phyloP scores from a whole-genome alignment of 768 basidiomycete genomes.

The Boletus reticuloceps region DNA sequence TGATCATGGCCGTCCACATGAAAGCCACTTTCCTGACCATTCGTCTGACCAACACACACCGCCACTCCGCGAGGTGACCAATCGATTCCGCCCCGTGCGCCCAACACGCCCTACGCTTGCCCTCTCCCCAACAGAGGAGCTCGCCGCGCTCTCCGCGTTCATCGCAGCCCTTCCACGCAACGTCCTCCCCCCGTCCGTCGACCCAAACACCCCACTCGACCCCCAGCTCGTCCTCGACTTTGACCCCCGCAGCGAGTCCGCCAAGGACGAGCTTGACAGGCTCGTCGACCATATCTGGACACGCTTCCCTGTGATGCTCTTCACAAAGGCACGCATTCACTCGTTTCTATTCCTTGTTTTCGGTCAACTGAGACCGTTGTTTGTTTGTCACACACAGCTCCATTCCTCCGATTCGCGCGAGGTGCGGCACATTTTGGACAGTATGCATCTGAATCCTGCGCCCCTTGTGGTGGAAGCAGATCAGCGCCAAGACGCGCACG shows the following conservation, averaged over 20 bases:
- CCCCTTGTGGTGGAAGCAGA: slow-evolving; percentile 74
- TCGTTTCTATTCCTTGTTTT: neutral
- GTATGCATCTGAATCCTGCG: slow-evolving; percentile 56
- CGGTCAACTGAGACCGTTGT: slow-evolving; percentile 1
- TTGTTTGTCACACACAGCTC: slow-evolving; percentile 35
- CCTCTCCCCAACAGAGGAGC: slow-evolving; percentile 57
- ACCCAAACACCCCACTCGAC: slow-evolving; percentile 66
- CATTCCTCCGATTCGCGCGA: slow-evolving; percentile 68
- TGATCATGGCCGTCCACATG: slow-evolving; percentile 5
- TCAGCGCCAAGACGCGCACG: slow-evolving; percentile 63
- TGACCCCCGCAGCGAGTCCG: slow-evolving; percentile 65
- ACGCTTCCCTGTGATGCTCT: slow-evolving; percentile 71
- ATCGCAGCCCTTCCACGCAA: slow-evolving; percentile 73
- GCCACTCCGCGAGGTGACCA: slow-evolving; percentile 18
- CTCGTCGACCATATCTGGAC: slow-evolving; percentile 69
- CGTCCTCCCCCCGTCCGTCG: slow-evolving; percentile 62
- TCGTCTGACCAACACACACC: slow-evolving; percentile 2
- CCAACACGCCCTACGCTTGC: slow-evolving; percentile 38
- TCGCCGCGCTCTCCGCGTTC: slow-evolving; percentile 74
- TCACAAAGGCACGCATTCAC: slow-evolving; percentile 53
- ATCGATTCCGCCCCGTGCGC: slow-evolving; percentile 6
- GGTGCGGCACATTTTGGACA: slow-evolving; percentile 54
- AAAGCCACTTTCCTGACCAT: slow-evolving; percentile 31
- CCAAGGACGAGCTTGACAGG: slow-evolving; percentile 54
- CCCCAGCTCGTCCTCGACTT: slow-evolving; percentile 83